Evolutionary conservation across 257 asterid genomes (phyloP).

Genomic region (Solanum phureja): DNA sequence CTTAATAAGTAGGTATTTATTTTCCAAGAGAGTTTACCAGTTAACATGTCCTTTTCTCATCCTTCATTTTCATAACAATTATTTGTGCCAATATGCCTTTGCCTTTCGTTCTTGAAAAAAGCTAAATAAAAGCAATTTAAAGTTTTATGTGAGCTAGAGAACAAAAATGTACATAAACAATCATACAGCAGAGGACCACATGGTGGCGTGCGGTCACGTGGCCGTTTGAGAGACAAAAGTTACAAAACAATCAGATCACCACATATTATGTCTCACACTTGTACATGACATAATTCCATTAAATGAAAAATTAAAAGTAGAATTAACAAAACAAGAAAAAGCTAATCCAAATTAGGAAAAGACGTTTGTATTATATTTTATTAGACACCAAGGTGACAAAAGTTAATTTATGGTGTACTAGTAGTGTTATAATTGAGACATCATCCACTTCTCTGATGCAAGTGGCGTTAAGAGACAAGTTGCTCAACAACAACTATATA

Average conservation of each 20-base stretch:
- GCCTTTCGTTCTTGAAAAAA: neutral
- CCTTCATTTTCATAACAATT: neutral
- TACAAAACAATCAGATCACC: neutral
- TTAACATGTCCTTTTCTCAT: neutral
- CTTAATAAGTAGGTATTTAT: neutral
- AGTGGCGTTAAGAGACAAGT: neutral
- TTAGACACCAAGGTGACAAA: neutral
- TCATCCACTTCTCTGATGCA: neutral
- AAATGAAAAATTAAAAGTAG: neutral
- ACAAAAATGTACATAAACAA: neutral
- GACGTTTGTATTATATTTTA: neutral
- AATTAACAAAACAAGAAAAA: neutral
- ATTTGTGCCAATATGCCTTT: neutral
- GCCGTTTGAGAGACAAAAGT: neutral
- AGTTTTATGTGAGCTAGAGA: neutral
- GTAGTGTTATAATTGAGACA: neutral
- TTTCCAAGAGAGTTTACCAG: neutral
- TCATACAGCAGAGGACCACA: neutral
- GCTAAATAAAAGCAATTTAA: neutral
- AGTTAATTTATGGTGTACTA: neutral
- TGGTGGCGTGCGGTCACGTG: neutral
- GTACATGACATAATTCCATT: neutral
- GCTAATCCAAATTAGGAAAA: neutral
- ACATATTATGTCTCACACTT: neutral
- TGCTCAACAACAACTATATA: neutral